A percentile compares a stretch with the other conserved stretches of the same genome.
phyloP scores from a whole-genome alignment of 2,329 filamentous ascomycete species.

The Colletotrichum kahawae region DNA sequence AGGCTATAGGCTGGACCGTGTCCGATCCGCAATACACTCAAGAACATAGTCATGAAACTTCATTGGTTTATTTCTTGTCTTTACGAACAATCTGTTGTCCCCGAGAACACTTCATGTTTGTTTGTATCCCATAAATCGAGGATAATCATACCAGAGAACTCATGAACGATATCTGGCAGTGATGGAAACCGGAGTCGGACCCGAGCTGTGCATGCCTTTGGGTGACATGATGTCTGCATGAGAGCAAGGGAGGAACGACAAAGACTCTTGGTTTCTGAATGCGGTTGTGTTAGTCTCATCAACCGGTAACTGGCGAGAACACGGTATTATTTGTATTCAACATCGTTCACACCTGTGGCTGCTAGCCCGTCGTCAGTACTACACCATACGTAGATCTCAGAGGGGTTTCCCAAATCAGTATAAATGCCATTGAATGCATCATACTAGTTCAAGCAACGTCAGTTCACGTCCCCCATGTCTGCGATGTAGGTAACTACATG shows the following conservation, averaged over 20 bases:
- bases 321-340: neutral
- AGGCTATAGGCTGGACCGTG: no score
- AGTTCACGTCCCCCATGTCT: neutral
- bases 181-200: neutral
- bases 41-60: neutral
- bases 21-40: neutral
- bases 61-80: neutral
- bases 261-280: no score
- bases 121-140: rapidly evolving
- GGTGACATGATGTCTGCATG: neutral
- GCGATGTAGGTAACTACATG: neutral
- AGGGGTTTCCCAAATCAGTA: rapidly evolving
- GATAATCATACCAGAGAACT: neutral
- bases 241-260: neutral
- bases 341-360: neutral
- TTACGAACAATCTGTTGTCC: rapidly evolving
- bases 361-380: rapidly evolving
- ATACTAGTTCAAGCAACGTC: neutral
- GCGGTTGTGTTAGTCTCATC: neutral
- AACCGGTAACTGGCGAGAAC: rapidly evolving
- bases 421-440: neutral
- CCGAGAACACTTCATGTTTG: neutral
- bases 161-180: neutral
- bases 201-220: neutral
- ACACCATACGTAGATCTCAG: neutral